These are phyloP conservation scores for Nicotiana tomentosiformis DNA, from an alignment of 257 asterid species.

Conservation along the genomic window DNA sequence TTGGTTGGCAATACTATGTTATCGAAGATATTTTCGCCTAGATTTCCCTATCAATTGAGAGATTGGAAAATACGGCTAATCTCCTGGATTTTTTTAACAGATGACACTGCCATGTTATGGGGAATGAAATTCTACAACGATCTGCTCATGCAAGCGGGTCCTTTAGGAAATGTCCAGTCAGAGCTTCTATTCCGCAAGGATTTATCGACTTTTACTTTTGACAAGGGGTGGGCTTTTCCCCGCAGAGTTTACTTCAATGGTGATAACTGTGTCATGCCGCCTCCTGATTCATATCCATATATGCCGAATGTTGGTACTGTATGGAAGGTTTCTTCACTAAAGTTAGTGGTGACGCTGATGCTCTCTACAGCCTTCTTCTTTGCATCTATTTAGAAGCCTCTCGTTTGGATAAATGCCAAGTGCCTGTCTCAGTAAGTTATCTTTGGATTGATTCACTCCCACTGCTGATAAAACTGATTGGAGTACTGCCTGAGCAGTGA, in stretches of 20 bases:
- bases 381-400: not conserved
- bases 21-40: not conserved
- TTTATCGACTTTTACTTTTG: slow-evolving; percentile 16
- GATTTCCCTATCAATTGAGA: not conserved
- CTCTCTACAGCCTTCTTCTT: not conserved
- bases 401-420: not conserved
- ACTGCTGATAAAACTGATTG: not conserved
- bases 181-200: slow-evolving; percentile 24
- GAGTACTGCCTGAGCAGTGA: not conserved
- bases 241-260: slow-evolving; percentile 25
- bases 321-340: not conserved
- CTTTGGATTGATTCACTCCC: not conserved
- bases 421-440: not conserved
- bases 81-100: slow-evolving; percentile 2
- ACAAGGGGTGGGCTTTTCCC: slow-evolving; percentile 29
- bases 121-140: slow-evolving; percentile 25
- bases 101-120: slow-evolving; percentile 34
- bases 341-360: not conserved
- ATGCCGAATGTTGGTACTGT: slow-evolving; percentile 13
- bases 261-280: slow-evolving; percentile 30
- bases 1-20: not conserved
- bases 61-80: not conserved
- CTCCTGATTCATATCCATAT: slow-evolving; percentile 24
- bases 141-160: slow-evolving; percentile 29
- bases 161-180: slow-evolving; percentile 25